phyloP scores from a whole-genome alignment of 164 flowering plant genomes.

The Akebia trifoliata region DNA sequence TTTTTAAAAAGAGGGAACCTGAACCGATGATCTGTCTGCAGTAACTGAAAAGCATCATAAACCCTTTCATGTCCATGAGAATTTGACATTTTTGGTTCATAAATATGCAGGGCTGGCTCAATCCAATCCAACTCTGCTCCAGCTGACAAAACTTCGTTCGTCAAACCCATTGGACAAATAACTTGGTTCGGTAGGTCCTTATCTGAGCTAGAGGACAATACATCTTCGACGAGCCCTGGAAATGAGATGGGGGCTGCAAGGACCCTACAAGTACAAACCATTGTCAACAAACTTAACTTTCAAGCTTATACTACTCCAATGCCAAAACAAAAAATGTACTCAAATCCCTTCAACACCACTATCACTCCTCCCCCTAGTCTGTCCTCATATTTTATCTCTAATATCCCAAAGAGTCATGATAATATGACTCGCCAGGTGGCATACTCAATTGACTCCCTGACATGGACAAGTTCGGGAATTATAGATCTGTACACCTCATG shows the following conservation, averaged over 20 bases:
- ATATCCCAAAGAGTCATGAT: too few species aligned
- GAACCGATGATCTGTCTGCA: slow-evolving; percentile 63
- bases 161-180: slow-evolving; percentile 13
- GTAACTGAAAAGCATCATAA: slow-evolving; percentile 54
- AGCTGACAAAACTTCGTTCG: slow-evolving; percentile 20
- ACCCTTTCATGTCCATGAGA: slow-evolving; percentile 35
- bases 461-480: too few species aligned
- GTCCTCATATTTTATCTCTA: too few species aligned
- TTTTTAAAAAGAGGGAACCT: slow-evolving; percentile 44
- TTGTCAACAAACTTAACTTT: background rate
- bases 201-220: slow-evolving; percentile 15
- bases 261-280: slow-evolving; percentile 28
- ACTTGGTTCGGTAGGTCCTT: slow-evolving; percentile 14
- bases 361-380: too few species aligned
- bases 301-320: too few species aligned
- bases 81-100: slow-evolving; percentile 25
- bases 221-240: slow-evolving; percentile 20
- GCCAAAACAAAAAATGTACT: background rate
- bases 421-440: too few species aligned
- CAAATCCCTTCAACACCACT: background rate
- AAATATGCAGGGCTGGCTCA: slow-evolving; percentile 47
- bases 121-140: slow-evolving; percentile 57
- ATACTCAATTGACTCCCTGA: too few species aligned
- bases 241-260: slow-evolving; percentile 19
- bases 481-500: too few species aligned